These are phyloP conservation scores for Mariannaea sp. DNA, from an alignment of 2,329 filamentous ascomycete species.

Conservation along the genomic window DNA sequence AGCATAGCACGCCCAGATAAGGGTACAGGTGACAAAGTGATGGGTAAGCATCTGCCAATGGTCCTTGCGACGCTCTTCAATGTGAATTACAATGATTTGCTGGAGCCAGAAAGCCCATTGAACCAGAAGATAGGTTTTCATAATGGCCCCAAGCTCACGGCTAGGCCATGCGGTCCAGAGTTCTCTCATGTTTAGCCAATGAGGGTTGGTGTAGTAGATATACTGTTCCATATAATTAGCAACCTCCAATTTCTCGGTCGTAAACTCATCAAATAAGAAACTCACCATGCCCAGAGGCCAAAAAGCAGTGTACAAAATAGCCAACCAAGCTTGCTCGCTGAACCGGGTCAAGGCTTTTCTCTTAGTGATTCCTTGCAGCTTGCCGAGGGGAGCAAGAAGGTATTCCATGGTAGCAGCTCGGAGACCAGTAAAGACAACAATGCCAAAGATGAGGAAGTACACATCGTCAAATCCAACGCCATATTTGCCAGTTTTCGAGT, in stretches of 20 bases:
- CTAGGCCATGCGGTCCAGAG: slow-evolving; percentile 86
- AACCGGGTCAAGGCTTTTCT: slow-evolving; percentile 81
- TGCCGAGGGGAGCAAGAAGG: slow-evolving; percentile 77
- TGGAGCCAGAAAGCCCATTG: slow-evolving; percentile 94
- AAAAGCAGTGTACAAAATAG: slow-evolving; percentile 80
- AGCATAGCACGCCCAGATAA: slow-evolving; percentile 80
- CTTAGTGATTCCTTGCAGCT: slow-evolving; percentile 72
- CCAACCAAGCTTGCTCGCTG: slow-evolving; percentile 91
- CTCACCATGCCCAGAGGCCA: slow-evolving; percentile 85
- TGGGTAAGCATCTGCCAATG: slow-evolving; percentile 94
- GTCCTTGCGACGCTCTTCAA: slow-evolving; percentile 91
- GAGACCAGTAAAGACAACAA: slow-evolving; percentile 84
- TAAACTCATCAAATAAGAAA: slow-evolving; percentile 17
- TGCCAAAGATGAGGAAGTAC: slow-evolving; percentile 78
- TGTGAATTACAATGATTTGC: slow-evolving; percentile 89
- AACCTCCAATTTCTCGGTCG: too few relatives aligned
- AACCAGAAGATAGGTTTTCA: slow-evolving; percentile 87
- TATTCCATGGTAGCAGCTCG: slow-evolving; percentile 88
- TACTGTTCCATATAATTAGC: slow-evolving; percentile 58
- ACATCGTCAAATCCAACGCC: slow-evolving; percentile 78
- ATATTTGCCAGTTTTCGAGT: slow-evolving; percentile 70
- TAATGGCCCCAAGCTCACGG: slow-evolving; percentile 71
- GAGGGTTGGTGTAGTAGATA: slow-evolving; percentile 75
- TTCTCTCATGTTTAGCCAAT: slow-evolving; percentile 75
- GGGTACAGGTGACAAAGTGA: slow-evolving; percentile 82